Conservation (phyloP, 2,329 filamentous ascomycete species). For the Volutella citrinella region DNA sequence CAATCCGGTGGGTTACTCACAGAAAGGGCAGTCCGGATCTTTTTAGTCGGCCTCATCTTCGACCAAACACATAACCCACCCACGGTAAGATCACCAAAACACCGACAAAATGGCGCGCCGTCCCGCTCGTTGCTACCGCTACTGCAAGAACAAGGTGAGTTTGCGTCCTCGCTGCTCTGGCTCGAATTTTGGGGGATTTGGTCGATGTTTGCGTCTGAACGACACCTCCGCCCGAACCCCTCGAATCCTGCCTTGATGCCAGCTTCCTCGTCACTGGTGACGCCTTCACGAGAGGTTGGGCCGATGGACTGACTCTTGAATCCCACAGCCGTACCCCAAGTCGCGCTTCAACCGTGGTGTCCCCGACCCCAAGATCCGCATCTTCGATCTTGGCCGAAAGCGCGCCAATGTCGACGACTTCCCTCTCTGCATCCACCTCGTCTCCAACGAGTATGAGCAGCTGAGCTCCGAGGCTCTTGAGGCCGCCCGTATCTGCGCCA, state of each 20-base stretch:
- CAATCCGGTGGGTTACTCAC: conserved; percentile 36
- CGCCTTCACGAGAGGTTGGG: too few species aligned
- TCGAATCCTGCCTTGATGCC: too few species aligned
- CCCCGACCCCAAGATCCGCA: conserved; percentile 78
- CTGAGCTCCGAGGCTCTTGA: conserved; percentile 99
- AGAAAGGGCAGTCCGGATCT: conserved; percentile 27
- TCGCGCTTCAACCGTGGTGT: conserved; percentile 99
- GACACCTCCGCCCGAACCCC: too few species aligned
- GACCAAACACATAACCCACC: conserved; percentile 36
- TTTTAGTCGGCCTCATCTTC: conserved; percentile 27
- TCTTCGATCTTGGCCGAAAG: conserved; percentile 99
- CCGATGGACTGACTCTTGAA: conserved; percentile 17
- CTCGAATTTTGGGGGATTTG: conserved; percentile 14
- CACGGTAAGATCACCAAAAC: conserved; percentile 42
- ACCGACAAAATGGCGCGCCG: conserved; percentile 96
- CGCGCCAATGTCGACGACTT: conserved; percentile 98
- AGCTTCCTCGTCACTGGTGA: too few species aligned
- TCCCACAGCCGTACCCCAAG: conserved; percentile 86
- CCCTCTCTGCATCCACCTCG: conserved; percentile 97
- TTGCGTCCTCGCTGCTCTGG: conserved; percentile 10
- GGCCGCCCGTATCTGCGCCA: conserved; percentile 99
- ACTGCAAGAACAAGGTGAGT: conserved; percentile 99
- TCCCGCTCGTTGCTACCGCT: conserved; percentile 99
- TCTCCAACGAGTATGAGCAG: conserved; percentile 99
- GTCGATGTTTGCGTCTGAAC: too few species aligned